Evolutionary conservation across 2,329 filamentous ascomycete genomes (phyloP).

Genomic region (Rhynchosporium secalis): DNA sequence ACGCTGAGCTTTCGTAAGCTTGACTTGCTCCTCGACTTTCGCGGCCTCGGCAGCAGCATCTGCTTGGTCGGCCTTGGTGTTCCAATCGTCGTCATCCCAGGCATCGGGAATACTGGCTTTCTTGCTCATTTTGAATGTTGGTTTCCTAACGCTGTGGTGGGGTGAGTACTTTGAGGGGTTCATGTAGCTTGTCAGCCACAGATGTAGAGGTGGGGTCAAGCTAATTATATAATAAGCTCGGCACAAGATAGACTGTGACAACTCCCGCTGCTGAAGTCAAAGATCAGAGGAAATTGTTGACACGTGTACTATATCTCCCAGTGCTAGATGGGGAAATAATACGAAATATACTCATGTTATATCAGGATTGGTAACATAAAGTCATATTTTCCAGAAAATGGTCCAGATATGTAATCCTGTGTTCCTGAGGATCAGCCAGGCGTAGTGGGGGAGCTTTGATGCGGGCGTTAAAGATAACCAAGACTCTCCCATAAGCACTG

Average conservation of each 20-base stretch:
- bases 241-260: not conserved
- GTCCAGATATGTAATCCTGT: no score
- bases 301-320: no score
- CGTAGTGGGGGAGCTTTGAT: not conserved
- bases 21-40: slow-evolving; percentile 33
- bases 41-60: slow-evolving; percentile 32
- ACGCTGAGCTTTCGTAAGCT: slow-evolving; percentile 71
- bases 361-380: no score
- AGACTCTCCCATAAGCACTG: not conserved
- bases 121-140: slow-evolving; percentile 37
- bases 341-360: no score
- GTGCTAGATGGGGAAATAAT: no score
- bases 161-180: not conserved
- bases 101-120: slow-evolving; percentile 64
- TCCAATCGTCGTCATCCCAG: slow-evolving; percentile 85
- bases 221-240: not conserved
- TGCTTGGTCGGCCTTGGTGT: slow-evolving; percentile 66
- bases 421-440: not conserved
- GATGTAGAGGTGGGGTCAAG: slow-evolving; percentile 1
- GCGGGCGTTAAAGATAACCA: not conserved
- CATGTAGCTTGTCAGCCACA: not conserved
- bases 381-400: no score
- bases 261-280: not conserved
- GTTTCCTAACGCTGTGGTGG: not conserved
- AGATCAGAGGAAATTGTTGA: not conserved